Evolutionary conservation across 352 stramenopile species (phyloP), one percentile per base, ranked within the genome.

Genomic region (Globisporangium orthogonon): DNA sequence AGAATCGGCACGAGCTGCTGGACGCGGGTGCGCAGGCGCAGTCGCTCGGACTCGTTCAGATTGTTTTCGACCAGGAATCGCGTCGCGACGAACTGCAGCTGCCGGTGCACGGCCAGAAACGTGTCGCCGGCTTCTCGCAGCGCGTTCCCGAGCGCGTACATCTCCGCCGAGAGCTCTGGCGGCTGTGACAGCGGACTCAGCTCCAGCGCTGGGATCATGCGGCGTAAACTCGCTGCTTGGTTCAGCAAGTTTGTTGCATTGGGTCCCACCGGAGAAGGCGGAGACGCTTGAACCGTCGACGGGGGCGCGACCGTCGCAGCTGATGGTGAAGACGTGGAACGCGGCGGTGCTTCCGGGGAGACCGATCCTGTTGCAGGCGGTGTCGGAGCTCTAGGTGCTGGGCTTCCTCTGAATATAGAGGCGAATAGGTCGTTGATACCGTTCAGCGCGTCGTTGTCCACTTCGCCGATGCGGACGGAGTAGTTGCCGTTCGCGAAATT

Each of bases 81-180:
- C 10, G 60, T 60, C 4, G 62, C 63, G 4, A 76, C 31, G 35
- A 70, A 70, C 47, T 69, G 60, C 13, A 76, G 52, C 45, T 76
- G 66, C 1, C 69, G 66, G 37, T 76, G 69, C 18, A 76, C 49
- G 18, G 66, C 69, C 31, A 76, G 49, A 48, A 73, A 74, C 15
- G 67, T 75, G 46, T 75, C 69, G 35, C 59, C 56, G 0, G 57
- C 69, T 46, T 75, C 63, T 7, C 61, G 58, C 6, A 74, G 28
- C 3, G 60, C 60, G 37, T 74, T 75, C 1, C 66, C 66, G 14
- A 72, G 45, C 11, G 48, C 50, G 48, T 70, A 76, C 63, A 75
- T 61, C 30, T 76, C 69, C 2, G n/a, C 18, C 0, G 59, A 60
- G 4, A 76, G 56, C 2, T 29, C 63, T 7, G 55, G 17, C 7